These are phyloP conservation scores for Lepraria neglecta DNA, from an alignment of 495 filamentous ascomycete genomes.

Conservation along the genomic window DNA sequence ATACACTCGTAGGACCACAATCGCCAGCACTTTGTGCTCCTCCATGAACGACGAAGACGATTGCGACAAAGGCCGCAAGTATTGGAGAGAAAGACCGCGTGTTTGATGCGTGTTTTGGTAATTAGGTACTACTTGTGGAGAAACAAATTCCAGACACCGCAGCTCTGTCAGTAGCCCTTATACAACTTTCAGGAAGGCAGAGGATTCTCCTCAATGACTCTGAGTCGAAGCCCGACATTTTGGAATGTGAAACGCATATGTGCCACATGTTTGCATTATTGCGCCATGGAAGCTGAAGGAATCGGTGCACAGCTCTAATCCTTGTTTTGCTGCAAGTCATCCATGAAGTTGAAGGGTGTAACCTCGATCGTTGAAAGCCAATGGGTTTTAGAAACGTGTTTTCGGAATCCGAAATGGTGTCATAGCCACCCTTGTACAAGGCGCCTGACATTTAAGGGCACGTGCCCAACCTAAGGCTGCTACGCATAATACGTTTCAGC, in stretches of 20 bases:
- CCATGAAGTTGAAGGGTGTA: not conserved
- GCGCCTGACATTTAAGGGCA: not conserved
- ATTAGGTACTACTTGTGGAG: too few relatives aligned
- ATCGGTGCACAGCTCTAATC: too few relatives aligned
- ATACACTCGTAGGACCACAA: constrained; percentile 12
- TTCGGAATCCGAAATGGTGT: not conserved
- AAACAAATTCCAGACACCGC: too few relatives aligned
- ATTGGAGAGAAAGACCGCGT: too few relatives aligned
- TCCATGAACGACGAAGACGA: not conserved
- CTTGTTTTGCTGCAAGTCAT: not conserved
- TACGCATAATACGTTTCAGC: not conserved
- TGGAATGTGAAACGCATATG: too few relatives aligned
- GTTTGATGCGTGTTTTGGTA: too few relatives aligned
- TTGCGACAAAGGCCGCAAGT: not conserved
- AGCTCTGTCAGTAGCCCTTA: too few relatives aligned
- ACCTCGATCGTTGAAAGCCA: not conserved
- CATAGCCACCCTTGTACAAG: not conserved
- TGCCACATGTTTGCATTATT: too few relatives aligned
- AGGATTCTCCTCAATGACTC: too few relatives aligned
- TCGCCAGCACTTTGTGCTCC: constrained; percentile 8
- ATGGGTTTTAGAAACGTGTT: not conserved
- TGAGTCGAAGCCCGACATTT: too few relatives aligned
- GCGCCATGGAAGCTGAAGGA: too few relatives aligned
- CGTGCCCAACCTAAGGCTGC: not conserved
- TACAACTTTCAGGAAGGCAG: too few relatives aligned